Evolutionary conservation across 1,284 basidiomycete genomes (phyloP), one percentile per base, ranked within the genome.

Genomic region (Fomitopsis pinicola): DNA sequence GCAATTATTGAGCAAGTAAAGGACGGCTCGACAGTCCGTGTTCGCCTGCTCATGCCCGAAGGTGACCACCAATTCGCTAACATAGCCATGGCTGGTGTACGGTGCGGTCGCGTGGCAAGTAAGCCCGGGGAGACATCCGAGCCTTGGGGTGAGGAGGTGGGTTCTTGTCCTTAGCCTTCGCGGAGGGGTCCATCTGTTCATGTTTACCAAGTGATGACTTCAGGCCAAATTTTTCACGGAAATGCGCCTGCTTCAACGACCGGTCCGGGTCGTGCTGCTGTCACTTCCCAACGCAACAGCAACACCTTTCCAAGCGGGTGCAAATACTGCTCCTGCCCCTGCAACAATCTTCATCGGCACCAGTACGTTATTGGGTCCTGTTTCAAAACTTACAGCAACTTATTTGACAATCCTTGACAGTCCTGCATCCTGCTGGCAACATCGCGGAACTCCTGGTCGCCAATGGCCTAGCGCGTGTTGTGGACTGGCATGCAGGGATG

Each of bases 401-500:
- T n/a, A 38, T 17, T 35, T 19, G 5, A 9, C 6, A 15, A 14
- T 55, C 12, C 26, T 35, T 35, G 65, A 30, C 59, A 91, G 89
- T 94, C 12, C 78, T 94, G 35, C 97, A 98, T 71, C 95, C 96
- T 14, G 92, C 89, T 33, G 96, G 97, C 19, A 97, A 98, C 75
- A 92, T 99, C 57, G 95, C 95, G 17, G 94, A 97, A 69, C 89
- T 92, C 75, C 81, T 99, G 53, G 87, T 95, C 19, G 84, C 83
- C 3, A 86, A 87, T 52, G 95, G 97, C 55, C 81, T 98, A 3
- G 97, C 96, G 12, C 90, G 94, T 62, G 85, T 97, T 58, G 91
- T 98, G 62, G 96, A 97, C 73, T 98, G 97, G 96, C 97, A 99
- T 74, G 95, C 95, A 14, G 97, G 96, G 38, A 92, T 98, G 83